Base-by-base conservation (phyloP, 257 asterid species). In the Fraxinus excelsior region DNA sequence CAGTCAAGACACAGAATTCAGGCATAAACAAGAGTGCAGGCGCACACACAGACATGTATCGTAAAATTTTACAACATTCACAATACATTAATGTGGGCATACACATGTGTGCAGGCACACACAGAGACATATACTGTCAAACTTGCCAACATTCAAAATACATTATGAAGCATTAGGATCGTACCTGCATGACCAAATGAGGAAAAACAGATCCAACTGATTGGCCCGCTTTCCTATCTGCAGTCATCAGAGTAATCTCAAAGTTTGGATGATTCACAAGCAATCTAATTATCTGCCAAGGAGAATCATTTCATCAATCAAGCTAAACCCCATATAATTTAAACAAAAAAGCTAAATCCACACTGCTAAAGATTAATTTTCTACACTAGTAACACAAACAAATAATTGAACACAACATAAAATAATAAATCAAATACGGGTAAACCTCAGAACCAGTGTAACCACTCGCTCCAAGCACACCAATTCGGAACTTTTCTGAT, bases 221-320 rank as follows among this genome's bases (percentile, higher is more conserved):
- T 78, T 91, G 97, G 18, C 97, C 99, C 67, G 99, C 99, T 90
- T 94, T 92, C 76, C 96, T 80, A 82, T 92, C 97, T 21, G 98
- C 99, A 19, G 98, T 94, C 97, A 92, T 88, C 85, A 94, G 77
- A 25, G 96, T 87, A 74, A 90, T 92, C 71, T 78, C 82, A 74
- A 85, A 94, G 79, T 86, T 82, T 1, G 97, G 97, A 80, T 94
- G 99, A 85, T 83, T 84, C 0, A 94, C 87, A 19, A 94, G 88
- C 80, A 94, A 87, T 90, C 97, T 88, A 73, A 92, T 86, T 73
- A 92, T 90, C 98, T 94, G 92, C 85, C 60, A 49, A 10, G 60
- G 26, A 75, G 13, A 25, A 26, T 8, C 16, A 67, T 31, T 70
- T 8, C 28, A 35, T 29, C 37, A 34, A 37, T 28, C 40, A 76